Conservation (phyloP, 169 alveolate genomes). For the Eimeria praecox region DNA sequence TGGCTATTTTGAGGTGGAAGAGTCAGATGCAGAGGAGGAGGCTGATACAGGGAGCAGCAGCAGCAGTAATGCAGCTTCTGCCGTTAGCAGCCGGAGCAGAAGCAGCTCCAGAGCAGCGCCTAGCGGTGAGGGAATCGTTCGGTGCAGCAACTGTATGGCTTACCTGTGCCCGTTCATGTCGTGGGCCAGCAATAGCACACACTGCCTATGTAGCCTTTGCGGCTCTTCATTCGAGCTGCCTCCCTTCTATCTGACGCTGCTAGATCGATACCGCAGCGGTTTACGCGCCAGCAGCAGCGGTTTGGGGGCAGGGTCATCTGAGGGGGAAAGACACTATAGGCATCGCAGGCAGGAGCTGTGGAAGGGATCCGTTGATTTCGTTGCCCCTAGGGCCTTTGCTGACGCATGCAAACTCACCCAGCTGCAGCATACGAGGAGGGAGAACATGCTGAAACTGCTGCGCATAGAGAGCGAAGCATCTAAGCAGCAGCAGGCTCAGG, state of each 20-base stretch:
- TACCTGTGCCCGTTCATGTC: conserved; percentile 86
- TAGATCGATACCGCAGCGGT: conserved; percentile 73
- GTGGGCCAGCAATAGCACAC: conserved; percentile 84
- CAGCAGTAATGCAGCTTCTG: background rate
- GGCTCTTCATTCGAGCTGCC: conserved; percentile 83
- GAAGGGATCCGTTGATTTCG: conserved; percentile 82
- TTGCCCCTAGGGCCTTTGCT: conserved; percentile 76
- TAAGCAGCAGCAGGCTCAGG: conserved; percentile 57
- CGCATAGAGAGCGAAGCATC: background rate
- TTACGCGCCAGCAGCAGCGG: conserved; percentile 59
- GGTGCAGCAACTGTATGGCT: conserved; percentile 85
- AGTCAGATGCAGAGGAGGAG: conserved; percentile 31
- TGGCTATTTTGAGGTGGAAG: conserved; percentile 41
- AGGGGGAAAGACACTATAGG: conserved; percentile 8
- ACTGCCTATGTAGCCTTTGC: conserved; percentile 86
- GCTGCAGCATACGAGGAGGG: conserved; percentile 64
- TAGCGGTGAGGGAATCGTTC: conserved; percentile 79
- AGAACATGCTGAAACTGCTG: conserved; percentile 30
- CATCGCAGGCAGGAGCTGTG: conserved; percentile 69
- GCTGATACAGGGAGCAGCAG: background rate
- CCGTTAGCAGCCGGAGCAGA: conserved; percentile 69
- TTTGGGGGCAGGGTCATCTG: conserved; percentile 6
- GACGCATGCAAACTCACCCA: conserved; percentile 52
- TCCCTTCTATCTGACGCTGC: conserved; percentile 70
- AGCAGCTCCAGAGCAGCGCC: conserved; percentile 41